Evolutionary conservation across 768 basidiomycete species (phyloP).

Genomic region (Ramaria sp.): DNA sequence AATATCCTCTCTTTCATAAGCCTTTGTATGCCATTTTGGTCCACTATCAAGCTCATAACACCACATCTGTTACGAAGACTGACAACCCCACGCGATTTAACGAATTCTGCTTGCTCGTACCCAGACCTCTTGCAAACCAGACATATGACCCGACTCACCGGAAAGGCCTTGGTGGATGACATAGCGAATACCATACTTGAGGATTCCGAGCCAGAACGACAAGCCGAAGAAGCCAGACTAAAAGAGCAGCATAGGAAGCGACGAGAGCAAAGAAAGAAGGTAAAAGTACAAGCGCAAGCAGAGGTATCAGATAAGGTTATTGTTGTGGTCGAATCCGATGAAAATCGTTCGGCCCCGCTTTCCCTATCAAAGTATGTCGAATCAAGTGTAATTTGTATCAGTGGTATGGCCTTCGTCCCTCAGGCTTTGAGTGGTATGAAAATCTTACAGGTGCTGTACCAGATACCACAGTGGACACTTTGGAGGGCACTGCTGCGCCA

Average conservation of each 20-base stretch:
- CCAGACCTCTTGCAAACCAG: neutral
- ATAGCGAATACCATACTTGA: constrained; percentile 28
- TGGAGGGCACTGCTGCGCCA: constrained; percentile 6
- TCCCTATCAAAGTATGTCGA: constrained; percentile 8
- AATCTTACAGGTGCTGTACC: constrained; percentile 8
- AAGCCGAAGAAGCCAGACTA: constrained; percentile 14
- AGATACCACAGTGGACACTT: constrained; percentile 19
- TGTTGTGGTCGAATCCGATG: neutral
- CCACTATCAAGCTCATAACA: neutral
- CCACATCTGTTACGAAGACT: neutral
- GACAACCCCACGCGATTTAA: neutral
- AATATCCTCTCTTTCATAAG: neutral
- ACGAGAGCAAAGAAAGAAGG: constrained; percentile 16
- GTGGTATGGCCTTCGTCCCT: constrained; percentile 12
- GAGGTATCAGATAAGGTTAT: neutral
- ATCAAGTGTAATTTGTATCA: constrained; percentile 15
- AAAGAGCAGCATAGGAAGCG: constrained; percentile 16
- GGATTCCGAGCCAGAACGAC: constrained; percentile 66
- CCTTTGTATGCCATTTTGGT: neutral
- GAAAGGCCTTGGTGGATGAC: constrained; percentile 3
- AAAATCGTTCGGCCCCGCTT: constrained; percentile 3
- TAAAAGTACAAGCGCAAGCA: constrained; percentile 9
- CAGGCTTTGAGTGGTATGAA: constrained; percentile 7
- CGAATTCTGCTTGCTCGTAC: neutral
- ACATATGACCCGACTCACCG: constrained; percentile 1